These are phyloP conservation scores for Medicago ruthenica DNA, from an alignment of 306 rosid genomes.

Conservation along the genomic window DNA sequence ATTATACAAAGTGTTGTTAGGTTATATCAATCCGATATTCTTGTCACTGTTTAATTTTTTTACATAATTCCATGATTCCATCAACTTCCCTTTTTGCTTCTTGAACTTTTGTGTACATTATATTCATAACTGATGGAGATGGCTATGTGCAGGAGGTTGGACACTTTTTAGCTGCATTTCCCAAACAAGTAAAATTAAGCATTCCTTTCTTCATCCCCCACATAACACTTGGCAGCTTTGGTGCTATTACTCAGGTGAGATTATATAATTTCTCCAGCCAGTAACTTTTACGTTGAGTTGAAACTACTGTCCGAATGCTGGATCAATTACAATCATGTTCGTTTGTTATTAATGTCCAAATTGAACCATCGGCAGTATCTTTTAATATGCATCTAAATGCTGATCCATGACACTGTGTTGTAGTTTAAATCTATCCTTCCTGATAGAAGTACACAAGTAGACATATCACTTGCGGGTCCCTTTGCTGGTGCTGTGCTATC, in stretches of 20 bases:
- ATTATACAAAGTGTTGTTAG: constrained; percentile 26
- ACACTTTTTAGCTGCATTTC: constrained; percentile 92
- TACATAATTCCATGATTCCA: constrained; percentile 15
- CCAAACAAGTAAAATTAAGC: constrained; percentile 87
- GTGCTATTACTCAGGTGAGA: constrained; percentile 93
- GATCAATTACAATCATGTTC: constrained; percentile 26
- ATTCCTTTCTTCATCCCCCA: constrained; percentile 95
- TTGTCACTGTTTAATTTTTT: background rate
- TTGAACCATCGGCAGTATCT: constrained; percentile 19
- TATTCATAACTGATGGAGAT: constrained; percentile 34
- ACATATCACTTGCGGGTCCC: constrained; percentile 94
- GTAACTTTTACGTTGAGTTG: constrained; percentile 38
- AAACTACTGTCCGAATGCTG: constrained; percentile 19
- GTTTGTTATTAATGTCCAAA: constrained; percentile 12
- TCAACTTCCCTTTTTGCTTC: constrained; percentile 10
- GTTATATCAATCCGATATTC: constrained; percentile 14
- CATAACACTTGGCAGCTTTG: constrained; percentile 90
- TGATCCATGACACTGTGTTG: constrained; percentile 44
- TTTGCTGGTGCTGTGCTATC: constrained; percentile 87
- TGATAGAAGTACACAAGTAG: constrained; percentile 93
- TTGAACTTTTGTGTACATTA: constrained; percentile 33
- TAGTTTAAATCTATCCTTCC: constrained; percentile 97
- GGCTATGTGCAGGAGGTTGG: constrained; percentile 86
- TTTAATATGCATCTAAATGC: constrained; percentile 34
- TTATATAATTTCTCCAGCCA: constrained; percentile 25